Evolutionary conservation across 164 flowering plant genomes (phyloP).

Genomic region (Brasenia schreberi): DNA sequence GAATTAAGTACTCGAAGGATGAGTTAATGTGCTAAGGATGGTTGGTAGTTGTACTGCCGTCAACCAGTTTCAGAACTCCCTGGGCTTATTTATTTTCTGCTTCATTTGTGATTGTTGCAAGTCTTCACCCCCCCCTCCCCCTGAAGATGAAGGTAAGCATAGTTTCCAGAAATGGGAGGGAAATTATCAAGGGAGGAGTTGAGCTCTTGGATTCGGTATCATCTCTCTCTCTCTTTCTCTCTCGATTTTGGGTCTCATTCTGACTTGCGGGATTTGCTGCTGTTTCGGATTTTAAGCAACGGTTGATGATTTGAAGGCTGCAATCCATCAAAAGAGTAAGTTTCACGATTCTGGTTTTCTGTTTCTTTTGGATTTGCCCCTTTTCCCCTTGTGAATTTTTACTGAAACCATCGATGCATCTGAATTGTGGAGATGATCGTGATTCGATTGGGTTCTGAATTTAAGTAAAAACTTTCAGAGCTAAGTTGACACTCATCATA

Average conservation of each 20-base stretch:
- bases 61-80: neutral
- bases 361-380: neutral
- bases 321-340: slow-evolving; percentile 70
- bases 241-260: neutral
- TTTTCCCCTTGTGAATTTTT: no score
- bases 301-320: slow-evolving; percentile 88
- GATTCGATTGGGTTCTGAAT: no score
- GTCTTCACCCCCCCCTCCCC: neutral
- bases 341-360: neutral
- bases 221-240: slow-evolving; percentile 6
- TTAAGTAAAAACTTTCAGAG: no score
- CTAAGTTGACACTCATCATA: no score
- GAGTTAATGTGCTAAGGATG: no score
- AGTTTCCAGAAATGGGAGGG: slow-evolving; percentile 71
- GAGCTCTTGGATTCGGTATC: slow-evolving; percentile 64
- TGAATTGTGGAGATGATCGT: no score
- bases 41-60: no score
- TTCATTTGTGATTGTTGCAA: no score
- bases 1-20: no score
- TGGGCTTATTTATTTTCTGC: neutral
- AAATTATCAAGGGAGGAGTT: slow-evolving; percentile 69
- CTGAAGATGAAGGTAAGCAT: slow-evolving; percentile 67
- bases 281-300: slow-evolving; percentile 47
- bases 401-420: no score
- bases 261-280: neutral